A percentile compares a stretch with the other conserved stretches of the same genome.
Evolutionary conservation across 768 basidiomycete species (phyloP).

Genomic region (Neoboletus magnificus): DNA sequence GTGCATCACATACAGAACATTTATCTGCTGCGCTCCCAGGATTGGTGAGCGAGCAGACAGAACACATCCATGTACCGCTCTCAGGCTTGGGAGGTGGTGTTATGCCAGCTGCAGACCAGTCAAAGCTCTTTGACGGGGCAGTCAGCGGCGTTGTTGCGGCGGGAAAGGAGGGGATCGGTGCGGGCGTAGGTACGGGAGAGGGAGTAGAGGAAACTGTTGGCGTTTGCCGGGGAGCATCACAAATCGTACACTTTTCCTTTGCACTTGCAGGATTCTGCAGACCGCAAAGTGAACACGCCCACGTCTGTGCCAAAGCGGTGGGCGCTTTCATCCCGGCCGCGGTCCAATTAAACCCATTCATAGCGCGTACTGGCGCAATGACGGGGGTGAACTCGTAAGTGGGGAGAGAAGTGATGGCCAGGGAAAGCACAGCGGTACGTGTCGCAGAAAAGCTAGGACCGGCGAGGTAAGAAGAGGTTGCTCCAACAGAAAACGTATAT

Average conservation of each 20-base stretch:
- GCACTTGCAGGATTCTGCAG: conserved; percentile 37
- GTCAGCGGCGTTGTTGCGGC: not conserved
- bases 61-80: conserved; percentile 39
- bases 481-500: conserved; percentile 28
- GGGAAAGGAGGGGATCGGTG: not conserved
- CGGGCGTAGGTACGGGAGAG: not conserved
- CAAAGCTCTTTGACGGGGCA: conserved; percentile 26
- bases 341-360: conserved; percentile 55
- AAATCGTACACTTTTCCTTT: conserved; percentile 44
- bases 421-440: conserved; percentile 37
- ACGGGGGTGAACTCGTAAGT: conserved; percentile 33
- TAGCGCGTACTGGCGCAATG: conserved; percentile 17
- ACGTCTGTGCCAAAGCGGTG: conserved; percentile 29
- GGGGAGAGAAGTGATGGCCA: conserved; percentile 46
- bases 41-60: conserved; percentile 43
- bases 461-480: conserved; percentile 12
- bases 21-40: conserved; percentile 40
- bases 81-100: conserved; percentile 23
- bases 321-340: conserved; percentile 58
- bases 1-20: conserved; percentile 50
- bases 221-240: conserved; percentile 37
- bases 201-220: conserved; percentile 14
- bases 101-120: conserved; percentile 41
- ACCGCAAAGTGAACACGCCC: conserved; percentile 58
- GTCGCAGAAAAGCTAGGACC: conserved; percentile 23